Conservation (phyloP, 164 flowering plant genomes). For the Vitis vinifera region ASM3070453v1 NC_081818.1:25048001-25048500, state of each 20-base stretch:
- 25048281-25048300: conserved; percentile 56
- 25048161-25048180: conserved; percentile 48
- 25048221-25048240: conserved; percentile 44
- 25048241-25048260: conserved; percentile 81
- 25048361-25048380: too few species aligned
- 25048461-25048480: not conserved
- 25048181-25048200: conserved; percentile 27
- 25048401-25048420: not conserved
- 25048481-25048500: too few species aligned
- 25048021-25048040: conserved; percentile 36
- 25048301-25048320: conserved; percentile 69
- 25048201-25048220: conserved; percentile 27
- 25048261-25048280: conserved; percentile 46
- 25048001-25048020: conserved; percentile 27
- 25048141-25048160: conserved; percentile 23
- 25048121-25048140: conserved; percentile 16
- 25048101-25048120: conserved; percentile 15
- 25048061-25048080: conserved; percentile 35
- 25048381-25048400: too few species aligned
- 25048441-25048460: not conserved
- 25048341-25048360: conserved; percentile 44
- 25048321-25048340: conserved; percentile 72
- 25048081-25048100: conserved; percentile 33
- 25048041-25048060: conserved; percentile 30
- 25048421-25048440: not conserved